Evolutionary conservation across 352 stramenopile genomes (phyloP), one percentile per base, ranked within the genome.

Genomic region (Thalassiosira livingstoniorum): DNA sequence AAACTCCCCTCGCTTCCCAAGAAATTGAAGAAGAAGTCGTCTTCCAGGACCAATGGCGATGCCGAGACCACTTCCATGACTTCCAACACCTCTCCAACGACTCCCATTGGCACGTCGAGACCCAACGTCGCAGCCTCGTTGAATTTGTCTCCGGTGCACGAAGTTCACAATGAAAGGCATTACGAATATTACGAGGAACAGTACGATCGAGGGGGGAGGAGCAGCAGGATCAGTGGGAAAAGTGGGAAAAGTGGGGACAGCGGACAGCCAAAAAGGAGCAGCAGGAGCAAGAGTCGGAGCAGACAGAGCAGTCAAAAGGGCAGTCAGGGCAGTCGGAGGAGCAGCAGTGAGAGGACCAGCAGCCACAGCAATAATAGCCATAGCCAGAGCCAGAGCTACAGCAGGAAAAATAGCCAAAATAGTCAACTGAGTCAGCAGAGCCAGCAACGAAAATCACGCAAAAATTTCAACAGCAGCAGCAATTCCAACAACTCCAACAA

Each of bases 141-240:
- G n/a, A n/a, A n/a, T n/a, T n/a, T n/a, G n/a, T n/a, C n/a, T n/a
- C n/a, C n/a, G n/a, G n/a, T n/a, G n/a, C n/a, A n/a, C n/a, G n/a
- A n/a, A n/a, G n/a, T n/a, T n/a, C n/a, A n/a, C n/a, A n/a, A n/a
- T n/a, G n/a, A n/a, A n/a, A n/a, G n/a, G n/a, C n/a, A n/a, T n/a
- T n/a, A n/a, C n/a, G n/a, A n/a, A n/a, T n/a, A n/a, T n/a, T n/a
- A n/a, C n/a, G n/a, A n/a, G n/a, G n/a, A n/a, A n/a, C n/a, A n/a
- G n/a, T n/a, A n/a, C n/a, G n/a, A n/a, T n/a, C n/a, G n/a, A n/a
- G n/a, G n/a, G n/a, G n/a, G 62, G 11, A 37, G 62, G 25, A 58
- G n/a, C 62, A 70, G 42, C 10, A 42, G 42, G n/a, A 57, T 42
- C 37, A 57, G 39, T 18, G 37, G 32, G 60, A 68, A n/a, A 53